phyloP scores from a whole-genome alignment of 192 early-diverging fungal genomes.

The Ambispora gerdemannii region DNA sequence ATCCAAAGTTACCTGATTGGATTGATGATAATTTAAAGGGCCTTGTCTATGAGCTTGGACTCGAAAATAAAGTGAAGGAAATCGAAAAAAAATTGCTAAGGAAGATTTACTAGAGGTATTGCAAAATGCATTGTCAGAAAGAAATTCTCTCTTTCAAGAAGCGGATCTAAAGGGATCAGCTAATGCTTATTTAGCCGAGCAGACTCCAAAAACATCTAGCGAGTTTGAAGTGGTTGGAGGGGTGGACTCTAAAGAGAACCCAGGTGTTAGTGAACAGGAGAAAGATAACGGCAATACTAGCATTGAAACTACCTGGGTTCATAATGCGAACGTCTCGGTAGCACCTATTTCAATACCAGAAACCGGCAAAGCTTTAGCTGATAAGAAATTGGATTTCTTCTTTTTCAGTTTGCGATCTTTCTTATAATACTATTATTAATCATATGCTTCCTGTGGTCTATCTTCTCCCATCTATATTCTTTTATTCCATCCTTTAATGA shows the following conservation, averaged over 20 bases:
- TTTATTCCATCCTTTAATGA: too few species aligned
- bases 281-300: background rate
- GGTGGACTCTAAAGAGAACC: background rate
- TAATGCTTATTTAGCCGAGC: background rate
- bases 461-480: background rate
- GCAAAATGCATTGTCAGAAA: background rate
- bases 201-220: slow-evolving; percentile 1
- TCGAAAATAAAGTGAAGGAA: background rate
- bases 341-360: too few species aligned
- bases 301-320: background rate
- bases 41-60: background rate
- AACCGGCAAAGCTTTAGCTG: too few species aligned
- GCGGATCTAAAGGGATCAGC: background rate
- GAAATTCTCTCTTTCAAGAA: slow-evolving; percentile 5
- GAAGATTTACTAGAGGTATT: too few species aligned
- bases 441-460: background rate
- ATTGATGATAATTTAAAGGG: slow-evolving; percentile 1
- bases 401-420: too few species aligned
- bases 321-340: too few species aligned
- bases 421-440: background rate
- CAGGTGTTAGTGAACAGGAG: background rate
- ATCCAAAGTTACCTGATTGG: slow-evolving; percentile 2
- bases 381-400: background rate
- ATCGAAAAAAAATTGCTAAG: slow-evolving; percentile 8
- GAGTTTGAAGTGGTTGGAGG: background rate